Conservation (phyloP, 2,329 filamentous ascomycete species). For the Colletotrichum sp. region DNA sequence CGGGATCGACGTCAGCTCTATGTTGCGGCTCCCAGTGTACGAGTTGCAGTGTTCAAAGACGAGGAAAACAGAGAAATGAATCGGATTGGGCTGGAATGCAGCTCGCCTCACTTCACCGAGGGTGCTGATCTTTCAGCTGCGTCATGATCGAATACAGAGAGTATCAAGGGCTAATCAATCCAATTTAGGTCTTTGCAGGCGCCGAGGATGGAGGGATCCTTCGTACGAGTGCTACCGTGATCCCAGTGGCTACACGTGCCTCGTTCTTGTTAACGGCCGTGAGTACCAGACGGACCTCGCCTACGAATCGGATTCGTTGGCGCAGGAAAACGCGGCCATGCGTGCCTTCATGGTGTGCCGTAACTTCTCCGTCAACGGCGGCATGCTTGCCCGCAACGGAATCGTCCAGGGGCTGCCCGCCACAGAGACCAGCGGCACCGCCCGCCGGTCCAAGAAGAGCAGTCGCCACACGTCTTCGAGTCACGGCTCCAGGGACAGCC, state of each 20-base stretch:
- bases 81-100: constrained; percentile 39
- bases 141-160: background rate
- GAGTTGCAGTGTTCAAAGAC: background rate
- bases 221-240: constrained; percentile 83
- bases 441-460: constrained; percentile 53
- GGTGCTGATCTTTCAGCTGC: constrained; percentile 8
- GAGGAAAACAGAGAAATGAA: background rate
- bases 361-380: constrained; percentile 96
- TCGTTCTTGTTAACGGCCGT: constrained; percentile 93
- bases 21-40: constrained; percentile 9
- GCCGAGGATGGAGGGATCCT: constrained; percentile 92
- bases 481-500: constrained; percentile 43
- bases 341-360: constrained; percentile 97
- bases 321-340: constrained; percentile 93
- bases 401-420: constrained; percentile 71
- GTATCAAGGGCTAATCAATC: constrained; percentile 37
- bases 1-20: background rate
- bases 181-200: constrained; percentile 83
- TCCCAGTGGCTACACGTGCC: constrained; percentile 80
- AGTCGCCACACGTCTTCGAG: constrained; percentile 51
- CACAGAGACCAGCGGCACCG: constrained; percentile 44
- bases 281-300: constrained; percentile 92
- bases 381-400: constrained; percentile 78
- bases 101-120: constrained; percentile 28
- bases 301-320: constrained; percentile 81